phyloP scores from a whole-genome alignment of 2,329 filamentous ascomycete genomes.

The Colletotrichum liriopes region DNA sequence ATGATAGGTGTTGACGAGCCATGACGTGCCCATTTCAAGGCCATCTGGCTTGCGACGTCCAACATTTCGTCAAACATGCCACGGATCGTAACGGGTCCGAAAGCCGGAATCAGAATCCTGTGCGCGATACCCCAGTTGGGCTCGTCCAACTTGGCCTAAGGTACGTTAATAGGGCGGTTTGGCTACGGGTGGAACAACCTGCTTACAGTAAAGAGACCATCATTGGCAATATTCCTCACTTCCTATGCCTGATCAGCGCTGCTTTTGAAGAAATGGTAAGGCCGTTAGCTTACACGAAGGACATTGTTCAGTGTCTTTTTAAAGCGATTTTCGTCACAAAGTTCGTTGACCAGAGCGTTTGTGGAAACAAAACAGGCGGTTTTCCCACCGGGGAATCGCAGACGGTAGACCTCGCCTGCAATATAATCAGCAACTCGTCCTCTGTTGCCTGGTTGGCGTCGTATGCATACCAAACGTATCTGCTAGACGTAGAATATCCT shows the following conservation, averaged over 20 bases:
- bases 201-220: conserved; percentile 46
- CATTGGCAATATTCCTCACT: conserved; percentile 71
- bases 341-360: conserved; percentile 72
- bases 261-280: too few species aligned
- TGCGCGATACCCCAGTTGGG: conserved; percentile 69
- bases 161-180: neutral
- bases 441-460: neutral
- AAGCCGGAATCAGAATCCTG: conserved; percentile 76
- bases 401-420: conserved; percentile 72
- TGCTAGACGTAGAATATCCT: conserved; percentile 70
- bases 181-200: neutral
- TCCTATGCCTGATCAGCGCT: conserved; percentile 51
- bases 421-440: neutral
- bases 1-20: conserved; percentile 62
- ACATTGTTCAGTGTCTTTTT: conserved; percentile 68
- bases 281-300: conserved; percentile 50
- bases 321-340: conserved; percentile 78
- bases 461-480: conserved; percentile 73
- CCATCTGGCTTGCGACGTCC: conserved; percentile 67
- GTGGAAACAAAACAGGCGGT: conserved; percentile 67
- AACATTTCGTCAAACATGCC: conserved; percentile 69
- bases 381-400: conserved; percentile 63
- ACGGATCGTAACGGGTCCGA: conserved; percentile 78
- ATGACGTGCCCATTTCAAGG: conserved; percentile 68
- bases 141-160: conserved; percentile 40